Percentiles rank a stretch among this genome's conserved stretches.
These are phyloP conservation scores for Calonectria montana DNA, from an alignment of 2,329 filamentous ascomycete genomes.

Conservation along the genomic window DNA sequence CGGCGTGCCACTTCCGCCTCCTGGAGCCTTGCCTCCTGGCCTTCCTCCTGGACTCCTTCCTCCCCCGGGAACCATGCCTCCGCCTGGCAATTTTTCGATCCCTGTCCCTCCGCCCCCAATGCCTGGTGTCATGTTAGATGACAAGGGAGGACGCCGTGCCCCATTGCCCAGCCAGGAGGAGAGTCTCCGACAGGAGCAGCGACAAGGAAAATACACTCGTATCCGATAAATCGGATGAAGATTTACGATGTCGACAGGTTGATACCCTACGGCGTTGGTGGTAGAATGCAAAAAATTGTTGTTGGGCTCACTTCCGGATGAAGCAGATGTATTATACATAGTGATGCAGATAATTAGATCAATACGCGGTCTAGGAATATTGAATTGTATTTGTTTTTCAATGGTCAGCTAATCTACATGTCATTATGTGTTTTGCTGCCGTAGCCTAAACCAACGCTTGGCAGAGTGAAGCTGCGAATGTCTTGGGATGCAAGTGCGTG, in stretches of 20 bases:
- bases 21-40: constrained; percentile 57
- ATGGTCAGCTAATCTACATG: constrained; percentile 9
- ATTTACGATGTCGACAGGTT: constrained; percentile 24
- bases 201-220: constrained; percentile 70
- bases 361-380: neutral
- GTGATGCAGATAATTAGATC: neutral
- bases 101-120: constrained; percentile 53
- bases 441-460: neutral
- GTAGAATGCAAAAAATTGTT: constrained; percentile 30
- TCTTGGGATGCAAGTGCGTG: neutral
- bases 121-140: constrained; percentile 47
- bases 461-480: neutral
- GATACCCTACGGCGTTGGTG: constrained; percentile 41
- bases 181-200: constrained; percentile 82
- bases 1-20: constrained; percentile 70
- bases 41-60: constrained; percentile 58
- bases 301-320: constrained; percentile 5
- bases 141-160: constrained; percentile 62
- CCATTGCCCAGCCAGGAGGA: constrained; percentile 88
- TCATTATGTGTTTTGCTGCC: neutral
- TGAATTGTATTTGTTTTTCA: constrained; percentile 1
- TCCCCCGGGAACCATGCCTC: constrained; percentile 52
- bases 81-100: constrained; percentile 47
- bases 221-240: constrained; percentile 51
- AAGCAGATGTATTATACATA: constrained; percentile 2